phyloP scores from a whole-genome alignment of 2,329 filamentous ascomycete species.

The Xylaria polymorpha region DNA sequence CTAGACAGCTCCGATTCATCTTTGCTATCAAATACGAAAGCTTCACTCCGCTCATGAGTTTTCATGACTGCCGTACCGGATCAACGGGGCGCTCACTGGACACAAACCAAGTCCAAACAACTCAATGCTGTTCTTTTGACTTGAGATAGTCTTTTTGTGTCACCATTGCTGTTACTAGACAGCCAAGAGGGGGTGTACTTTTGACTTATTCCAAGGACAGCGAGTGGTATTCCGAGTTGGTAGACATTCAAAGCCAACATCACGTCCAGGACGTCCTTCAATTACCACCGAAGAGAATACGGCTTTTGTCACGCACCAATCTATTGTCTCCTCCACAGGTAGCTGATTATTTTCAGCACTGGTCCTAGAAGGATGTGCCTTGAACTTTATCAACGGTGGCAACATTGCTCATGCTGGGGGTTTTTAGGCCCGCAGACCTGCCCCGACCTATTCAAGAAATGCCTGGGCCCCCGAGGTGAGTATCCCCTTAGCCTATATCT shows the following conservation, averaged over 20 bases:
- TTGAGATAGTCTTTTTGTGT: slow-evolving; percentile 27
- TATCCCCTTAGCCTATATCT: slow-evolving; percentile 3
- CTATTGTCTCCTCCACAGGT: background rate
- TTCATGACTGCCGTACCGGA: background rate
- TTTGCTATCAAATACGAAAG: background rate
- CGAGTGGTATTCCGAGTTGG: slow-evolving; percentile 10
- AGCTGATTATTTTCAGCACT: background rate
- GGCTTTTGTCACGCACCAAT: background rate
- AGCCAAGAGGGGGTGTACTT: slow-evolving; percentile 38
- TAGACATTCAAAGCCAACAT: background rate
- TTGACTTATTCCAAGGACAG: background rate
- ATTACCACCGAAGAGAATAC: background rate
- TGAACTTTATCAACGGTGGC: slow-evolving; percentile 52
- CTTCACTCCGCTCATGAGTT: slow-evolving; percentile 1
- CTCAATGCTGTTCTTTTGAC: slow-evolving; percentile 41
- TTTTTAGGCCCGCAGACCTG: slow-evolving; percentile 50
- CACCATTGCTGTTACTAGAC: slow-evolving; percentile 51
- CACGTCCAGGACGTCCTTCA: background rate
- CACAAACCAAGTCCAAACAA: slow-evolving; percentile 34
- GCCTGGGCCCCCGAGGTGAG: slow-evolving; percentile 50
- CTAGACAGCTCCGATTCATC: slow-evolving; percentile 45
- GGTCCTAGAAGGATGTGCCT: slow-evolving; percentile 46
- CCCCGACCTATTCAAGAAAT: slow-evolving; percentile 49
- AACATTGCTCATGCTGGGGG: slow-evolving; percentile 50
- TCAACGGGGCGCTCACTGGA: slow-evolving; percentile 8